Conservation (phyloP, 352 stramenopile species). For the Globisporangium lucens region DNA sequence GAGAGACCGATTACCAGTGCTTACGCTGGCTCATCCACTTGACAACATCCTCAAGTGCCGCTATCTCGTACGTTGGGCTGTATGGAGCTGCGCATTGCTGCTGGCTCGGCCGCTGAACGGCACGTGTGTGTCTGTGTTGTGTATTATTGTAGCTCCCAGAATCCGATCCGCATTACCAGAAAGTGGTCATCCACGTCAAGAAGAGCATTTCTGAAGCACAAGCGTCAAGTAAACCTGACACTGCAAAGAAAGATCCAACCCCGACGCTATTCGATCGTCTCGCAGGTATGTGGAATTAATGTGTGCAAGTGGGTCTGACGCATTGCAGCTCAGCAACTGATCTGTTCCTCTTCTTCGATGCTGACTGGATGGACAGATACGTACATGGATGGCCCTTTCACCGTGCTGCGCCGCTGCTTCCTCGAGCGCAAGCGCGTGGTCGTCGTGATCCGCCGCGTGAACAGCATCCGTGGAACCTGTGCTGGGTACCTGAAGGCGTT, state of each 20-base stretch:
- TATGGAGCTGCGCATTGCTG: background rate
- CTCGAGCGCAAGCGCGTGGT: constrained; percentile 73
- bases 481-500: constrained; percentile 91
- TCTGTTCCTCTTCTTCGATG: background rate
- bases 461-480: constrained; percentile 90
- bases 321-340: background rate
- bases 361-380: constrained; percentile 30
- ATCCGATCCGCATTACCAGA: constrained; percentile 51
- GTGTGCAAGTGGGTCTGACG: background rate
- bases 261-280: constrained; percentile 55
- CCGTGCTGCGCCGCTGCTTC: constrained; percentile 76
- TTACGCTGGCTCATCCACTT: constrained; percentile 44
- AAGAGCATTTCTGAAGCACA: constrained; percentile 20
- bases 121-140: background rate
- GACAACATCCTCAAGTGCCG: constrained; percentile 90
- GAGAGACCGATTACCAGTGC: constrained; percentile 11
- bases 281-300: constrained; percentile 31
- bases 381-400: constrained; percentile 85
- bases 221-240: constrained; percentile 9
- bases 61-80: constrained; percentile 37
- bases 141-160: constrained; percentile 48
- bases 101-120: background rate
- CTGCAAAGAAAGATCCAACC: constrained; percentile 13
- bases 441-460: constrained; percentile 88
- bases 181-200: constrained; percentile 28